Conservation (phyloP, 148 eudicot species). For the Limonium bicolor region DNA sequence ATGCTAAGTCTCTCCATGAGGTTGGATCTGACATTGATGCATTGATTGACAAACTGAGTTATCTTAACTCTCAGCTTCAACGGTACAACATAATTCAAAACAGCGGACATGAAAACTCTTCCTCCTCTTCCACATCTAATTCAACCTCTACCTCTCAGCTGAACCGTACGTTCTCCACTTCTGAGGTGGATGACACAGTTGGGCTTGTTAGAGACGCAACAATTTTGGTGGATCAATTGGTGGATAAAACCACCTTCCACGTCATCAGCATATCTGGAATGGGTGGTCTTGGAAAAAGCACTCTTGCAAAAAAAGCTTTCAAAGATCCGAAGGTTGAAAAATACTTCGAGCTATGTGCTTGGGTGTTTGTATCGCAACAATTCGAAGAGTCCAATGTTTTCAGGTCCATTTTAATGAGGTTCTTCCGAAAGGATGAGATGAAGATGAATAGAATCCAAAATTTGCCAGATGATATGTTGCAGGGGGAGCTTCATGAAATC, state of each 20-base stretch:
- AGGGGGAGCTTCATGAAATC: background rate
- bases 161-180: background rate
- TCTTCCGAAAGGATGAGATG: background rate
- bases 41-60: background rate
- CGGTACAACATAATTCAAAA: no score
- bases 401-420: background rate
- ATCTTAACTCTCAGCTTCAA: background rate
- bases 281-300: constrained; percentile 2
- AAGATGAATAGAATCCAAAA: background rate
- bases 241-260: background rate
- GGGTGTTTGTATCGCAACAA: constrained; percentile 3
- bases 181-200: background rate
- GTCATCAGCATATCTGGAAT: background rate
- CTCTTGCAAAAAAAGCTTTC: constrained; percentile 4
- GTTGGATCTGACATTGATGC: background rate
- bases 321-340: background rate
- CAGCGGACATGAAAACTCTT: no score
- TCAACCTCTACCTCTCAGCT: background rate
- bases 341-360: background rate
- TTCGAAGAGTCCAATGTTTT: background rate
- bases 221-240: background rate
- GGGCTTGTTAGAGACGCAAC: background rate
- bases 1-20: background rate
- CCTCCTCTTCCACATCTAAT: no score
- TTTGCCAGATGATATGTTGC: background rate